Base-by-base conservation (phyloP, 352 stramenopile species). In the Plasmopara viticola region DNA sequence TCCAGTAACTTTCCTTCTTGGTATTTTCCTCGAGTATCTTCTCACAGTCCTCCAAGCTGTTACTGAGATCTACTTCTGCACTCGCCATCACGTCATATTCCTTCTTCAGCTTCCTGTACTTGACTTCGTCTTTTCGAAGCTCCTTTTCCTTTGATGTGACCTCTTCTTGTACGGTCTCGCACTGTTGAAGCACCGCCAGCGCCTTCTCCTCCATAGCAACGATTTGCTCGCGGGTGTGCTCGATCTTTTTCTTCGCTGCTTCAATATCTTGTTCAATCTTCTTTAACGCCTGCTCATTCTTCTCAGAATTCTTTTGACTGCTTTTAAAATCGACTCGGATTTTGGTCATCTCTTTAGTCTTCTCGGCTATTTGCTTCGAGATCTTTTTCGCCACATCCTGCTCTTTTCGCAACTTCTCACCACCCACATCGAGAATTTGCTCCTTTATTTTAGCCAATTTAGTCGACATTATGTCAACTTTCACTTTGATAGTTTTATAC, bases 381-480 rank as follows among this genome's bases (percentile, higher is more conserved):
- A 92, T 84, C 50, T 87, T 90, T 25, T 85, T 75, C 0, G 85
- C 69, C 18, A 87, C 84, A 44, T 95, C 87, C 53, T 97, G 84
- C 60, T 97, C 90, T 54, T 97, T 97, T 48, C 97, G 97, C 17
- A 98, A 62, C 56, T 95, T 95, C 28, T 78, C 76, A 28, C 95
- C 94, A 44, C 95, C 95, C 38, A 97, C 90, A 58, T 98, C 90
- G 0, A 98, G 69, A 59, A 99, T 99, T 30, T 86, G 76, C 33
- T 97, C 89, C 68, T 99, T 97, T 6, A 98, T 64, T 28, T 89
- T 84, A 5, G 83, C 78, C 7, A 99, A 84, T 44, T 90, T 70
- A 0, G 53, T 59, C 44, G 94, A 74, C 66, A 89, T 90, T 49
- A 61, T 70, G 28, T 89, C 63, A 5, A 92, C 78, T 9, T 73